A percentile compares a stretch with the other conserved stretches of the same genome.
Evolutionary conservation across 164 flowering plant genomes (phyloP).

Genomic region (Aristolochia contorta): DNA sequence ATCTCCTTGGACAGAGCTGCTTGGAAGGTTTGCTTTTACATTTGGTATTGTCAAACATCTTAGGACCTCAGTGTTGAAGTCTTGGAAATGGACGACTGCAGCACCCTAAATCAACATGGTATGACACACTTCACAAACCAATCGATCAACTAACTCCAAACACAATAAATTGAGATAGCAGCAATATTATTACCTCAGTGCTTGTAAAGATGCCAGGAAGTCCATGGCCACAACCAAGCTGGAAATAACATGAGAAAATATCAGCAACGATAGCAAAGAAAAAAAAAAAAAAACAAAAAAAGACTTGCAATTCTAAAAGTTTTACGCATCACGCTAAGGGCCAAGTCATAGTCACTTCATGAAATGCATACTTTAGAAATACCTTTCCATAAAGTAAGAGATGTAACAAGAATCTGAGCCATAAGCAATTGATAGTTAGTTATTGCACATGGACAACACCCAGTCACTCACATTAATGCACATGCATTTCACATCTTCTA

Average conservation of each 20-base stretch:
- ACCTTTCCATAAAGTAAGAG: no score
- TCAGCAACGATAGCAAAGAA: neutral
- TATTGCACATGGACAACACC: no score
- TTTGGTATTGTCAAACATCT: slow-evolving; percentile 79
- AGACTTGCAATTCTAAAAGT: no score
- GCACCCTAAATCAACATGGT: slow-evolving; percentile 53
- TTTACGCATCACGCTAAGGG: no score
- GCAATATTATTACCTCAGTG: slow-evolving; percentile 42
- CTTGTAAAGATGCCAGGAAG: slow-evolving; percentile 79
- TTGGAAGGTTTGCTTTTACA: slow-evolving; percentile 52
- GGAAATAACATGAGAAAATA: slow-evolving; percentile 10
- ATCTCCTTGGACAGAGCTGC: slow-evolving; percentile 8
- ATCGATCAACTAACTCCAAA: neutral
- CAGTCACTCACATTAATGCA: no score
- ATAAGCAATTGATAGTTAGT: no score
- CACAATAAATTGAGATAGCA: no score
- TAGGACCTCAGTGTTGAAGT: slow-evolving; percentile 90
- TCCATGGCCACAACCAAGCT: slow-evolving; percentile 96
- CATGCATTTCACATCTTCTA: no score
- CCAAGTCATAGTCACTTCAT: no score
- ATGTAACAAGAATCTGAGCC: no score
- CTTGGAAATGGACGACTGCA: slow-evolving; percentile 72
- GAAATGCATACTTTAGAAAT: no score
- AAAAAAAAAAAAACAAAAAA: no score
- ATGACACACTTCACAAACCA: neutral